Evolutionary conservation across 495 filamentous ascomycete genomes (phyloP).

Genomic region (Daldinia loculata): DNA sequence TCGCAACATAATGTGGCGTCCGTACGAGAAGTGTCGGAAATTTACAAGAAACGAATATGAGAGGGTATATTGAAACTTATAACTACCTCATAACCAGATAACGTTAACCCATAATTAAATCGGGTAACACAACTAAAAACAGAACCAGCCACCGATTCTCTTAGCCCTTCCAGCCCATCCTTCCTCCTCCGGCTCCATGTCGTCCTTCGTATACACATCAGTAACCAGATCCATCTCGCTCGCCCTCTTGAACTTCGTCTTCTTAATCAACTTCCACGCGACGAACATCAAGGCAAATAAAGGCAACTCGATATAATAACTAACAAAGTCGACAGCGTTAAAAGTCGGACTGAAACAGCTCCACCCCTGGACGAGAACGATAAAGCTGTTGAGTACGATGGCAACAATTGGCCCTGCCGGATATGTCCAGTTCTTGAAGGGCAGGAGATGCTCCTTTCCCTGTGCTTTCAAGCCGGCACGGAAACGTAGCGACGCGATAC

Average conservation of each 20-base stretch:
- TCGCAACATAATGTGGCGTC: background rate
- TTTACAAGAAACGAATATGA: background rate
- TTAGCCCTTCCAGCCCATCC: conserved; percentile 28
- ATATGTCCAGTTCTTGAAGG: conserved; percentile 70
- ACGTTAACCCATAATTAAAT: no score
- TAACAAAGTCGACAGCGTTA: conserved; percentile 60
- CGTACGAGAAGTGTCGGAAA: background rate
- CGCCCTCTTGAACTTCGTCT: conserved; percentile 55
- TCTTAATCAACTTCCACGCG: conserved; percentile 62
- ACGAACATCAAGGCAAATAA: conserved; percentile 65
- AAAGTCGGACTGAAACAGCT: conserved; percentile 62
- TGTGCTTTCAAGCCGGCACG: conserved; percentile 62
- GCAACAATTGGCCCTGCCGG: conserved; percentile 63
- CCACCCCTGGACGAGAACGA: conserved; percentile 70
- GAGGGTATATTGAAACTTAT: conserved; percentile 9
- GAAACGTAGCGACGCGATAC: conserved; percentile 67
- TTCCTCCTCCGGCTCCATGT: conserved; percentile 25
- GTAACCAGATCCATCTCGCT: conserved; percentile 62
- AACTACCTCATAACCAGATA: no score
- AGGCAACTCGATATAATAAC: conserved; percentile 66
- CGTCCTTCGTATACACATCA: conserved; percentile 41
- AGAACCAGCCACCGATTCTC: conserved; percentile 35
- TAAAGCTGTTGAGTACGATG: conserved; percentile 61
- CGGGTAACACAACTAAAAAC: conserved; percentile 8
- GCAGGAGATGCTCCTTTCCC: conserved; percentile 64